phyloP scores from a whole-genome alignment of 2,329 filamentous ascomycete genomes.

The Pseudocercospora eumusae region DNA sequence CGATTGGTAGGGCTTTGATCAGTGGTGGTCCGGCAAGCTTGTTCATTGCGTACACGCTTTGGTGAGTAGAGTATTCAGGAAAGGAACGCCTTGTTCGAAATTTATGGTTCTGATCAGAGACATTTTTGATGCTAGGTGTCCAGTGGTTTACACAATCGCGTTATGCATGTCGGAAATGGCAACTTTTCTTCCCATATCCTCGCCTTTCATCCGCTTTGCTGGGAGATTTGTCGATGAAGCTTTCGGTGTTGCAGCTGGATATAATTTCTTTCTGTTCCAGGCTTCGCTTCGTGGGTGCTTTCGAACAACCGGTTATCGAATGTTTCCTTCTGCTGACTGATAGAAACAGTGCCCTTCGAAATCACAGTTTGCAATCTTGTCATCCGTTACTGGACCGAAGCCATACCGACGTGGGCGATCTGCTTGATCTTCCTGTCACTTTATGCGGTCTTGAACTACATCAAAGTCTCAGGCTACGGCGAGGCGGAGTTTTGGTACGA shows the following conservation, averaged over 20 bases:
- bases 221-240: slow-evolving; percentile 74
- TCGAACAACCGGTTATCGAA: too few relatives aligned
- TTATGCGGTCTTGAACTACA: slow-evolving; percentile 65
- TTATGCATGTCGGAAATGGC: slow-evolving; percentile 70
- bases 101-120: too few relatives aligned
- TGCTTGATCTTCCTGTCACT: slow-evolving; percentile 61
- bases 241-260: slow-evolving; percentile 53
- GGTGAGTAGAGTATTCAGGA: slow-evolving; percentile 34
- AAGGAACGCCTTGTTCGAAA: not conserved
- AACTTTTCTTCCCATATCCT: slow-evolving; percentile 73
- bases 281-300: slow-evolving; percentile 25
- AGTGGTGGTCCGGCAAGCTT: slow-evolving; percentile 51
- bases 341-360: slow-evolving; percentile 31
- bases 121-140: too few relatives aligned
- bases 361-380: slow-evolving; percentile 60
- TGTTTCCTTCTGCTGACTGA: too few relatives aligned
- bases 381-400: slow-evolving; percentile 58
- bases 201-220: slow-evolving; percentile 76
- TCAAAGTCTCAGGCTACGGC: slow-evolving; percentile 73
- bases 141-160: slow-evolving; percentile 30
- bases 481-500: slow-evolving; percentile 70
- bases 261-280: slow-evolving; percentile 38
- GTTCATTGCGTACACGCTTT: slow-evolving; percentile 50
- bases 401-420: slow-evolving; percentile 57
- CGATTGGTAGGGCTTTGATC: slow-evolving; percentile 49